Evolutionary conservation across 306 rosid species (phyloP).

Genomic region (Cucumis cinereus): DNA sequence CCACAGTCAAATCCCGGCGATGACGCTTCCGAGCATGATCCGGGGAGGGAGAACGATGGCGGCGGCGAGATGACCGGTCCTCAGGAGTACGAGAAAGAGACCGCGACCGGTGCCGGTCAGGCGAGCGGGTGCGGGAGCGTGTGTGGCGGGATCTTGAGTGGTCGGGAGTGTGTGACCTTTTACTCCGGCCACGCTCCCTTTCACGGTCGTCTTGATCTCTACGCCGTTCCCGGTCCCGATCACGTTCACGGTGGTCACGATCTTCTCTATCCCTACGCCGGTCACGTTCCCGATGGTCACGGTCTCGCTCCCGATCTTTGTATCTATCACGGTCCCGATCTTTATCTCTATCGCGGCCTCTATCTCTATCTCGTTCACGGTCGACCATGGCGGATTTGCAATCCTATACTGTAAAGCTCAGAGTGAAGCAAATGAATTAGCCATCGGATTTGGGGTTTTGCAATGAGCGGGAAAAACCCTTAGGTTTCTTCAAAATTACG

Average conservation of each 20-base stretch:
- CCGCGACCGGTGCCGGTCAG: conserved; percentile 59
- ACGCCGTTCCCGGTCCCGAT: conserved; percentile 27
- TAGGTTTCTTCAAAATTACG: background rate
- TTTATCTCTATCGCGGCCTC: background rate
- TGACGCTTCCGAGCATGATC: conserved; percentile 61
- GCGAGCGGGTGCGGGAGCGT: conserved; percentile 53
- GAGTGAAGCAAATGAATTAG: background rate
- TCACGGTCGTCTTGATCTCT: conserved; percentile 29
- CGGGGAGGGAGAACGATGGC: conserved; percentile 66
- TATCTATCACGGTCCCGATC: background rate
- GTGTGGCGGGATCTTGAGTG: conserved; percentile 55
- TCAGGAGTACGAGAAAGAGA: conserved; percentile 43
- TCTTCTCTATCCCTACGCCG: background rate
- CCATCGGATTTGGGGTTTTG: background rate
- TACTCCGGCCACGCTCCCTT: conserved; percentile 46
- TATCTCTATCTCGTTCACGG: conserved; percentile 2
- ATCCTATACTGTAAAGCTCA: background rate
- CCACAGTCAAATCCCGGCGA: conserved; percentile 37
- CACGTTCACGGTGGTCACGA: conserved; percentile 31
- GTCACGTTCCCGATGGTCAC: conserved; percentile 33
- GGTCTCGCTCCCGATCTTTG: conserved; percentile 13
- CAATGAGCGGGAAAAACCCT: background rate
- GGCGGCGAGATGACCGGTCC: conserved; percentile 52
- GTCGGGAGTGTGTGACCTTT: conserved; percentile 69
- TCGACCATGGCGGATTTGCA: background rate